Conservation (phyloP, 352 stramenopile genomes). For the Phytopythium ostracodes region DNA sequence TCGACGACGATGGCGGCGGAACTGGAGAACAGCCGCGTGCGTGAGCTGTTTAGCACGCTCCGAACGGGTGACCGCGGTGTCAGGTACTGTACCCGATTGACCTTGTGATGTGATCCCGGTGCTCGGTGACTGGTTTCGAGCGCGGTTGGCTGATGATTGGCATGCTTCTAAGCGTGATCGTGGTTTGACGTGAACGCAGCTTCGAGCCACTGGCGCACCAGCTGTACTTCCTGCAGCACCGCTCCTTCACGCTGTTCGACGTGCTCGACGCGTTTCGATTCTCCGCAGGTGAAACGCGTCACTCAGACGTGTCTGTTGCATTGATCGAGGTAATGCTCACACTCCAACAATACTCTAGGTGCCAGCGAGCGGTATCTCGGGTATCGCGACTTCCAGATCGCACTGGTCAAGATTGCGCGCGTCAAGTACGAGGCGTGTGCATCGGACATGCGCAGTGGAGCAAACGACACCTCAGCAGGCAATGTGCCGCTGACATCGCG, state of each 20-base stretch:
- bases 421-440: slow-evolving; percentile 12
- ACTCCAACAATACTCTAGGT: slow-evolving; percentile 9
- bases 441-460: background rate
- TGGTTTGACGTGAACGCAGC: slow-evolving; percentile 8
- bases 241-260: slow-evolving; percentile 60
- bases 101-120: background rate
- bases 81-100: slow-evolving; percentile 15
- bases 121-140: background rate
- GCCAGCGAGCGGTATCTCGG: slow-evolving; percentile 39
- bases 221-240: slow-evolving; percentile 68
- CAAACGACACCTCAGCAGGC: background rate
- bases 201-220: slow-evolving; percentile 37
- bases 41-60: slow-evolving; percentile 50
- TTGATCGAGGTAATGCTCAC: background rate
- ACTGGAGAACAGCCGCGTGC: slow-evolving; percentile 32
- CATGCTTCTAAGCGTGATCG: background rate
- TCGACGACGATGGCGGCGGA: slow-evolving; percentile 11
- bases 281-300: slow-evolving; percentile 28
- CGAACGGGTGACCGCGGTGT: slow-evolving; percentile 47
- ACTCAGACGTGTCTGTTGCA: background rate
- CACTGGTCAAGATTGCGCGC: slow-evolving; percentile 36
- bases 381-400: slow-evolving; percentile 60
- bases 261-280: slow-evolving; percentile 56
- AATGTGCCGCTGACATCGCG: slow-evolving; percentile 6
- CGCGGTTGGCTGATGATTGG: slow-evolving; percentile 6